These are phyloP conservation scores for Takashimella tepidaria DNA, from an alignment of 1,284 basidiomycete genomes.

Conservation along the genomic window DNA sequence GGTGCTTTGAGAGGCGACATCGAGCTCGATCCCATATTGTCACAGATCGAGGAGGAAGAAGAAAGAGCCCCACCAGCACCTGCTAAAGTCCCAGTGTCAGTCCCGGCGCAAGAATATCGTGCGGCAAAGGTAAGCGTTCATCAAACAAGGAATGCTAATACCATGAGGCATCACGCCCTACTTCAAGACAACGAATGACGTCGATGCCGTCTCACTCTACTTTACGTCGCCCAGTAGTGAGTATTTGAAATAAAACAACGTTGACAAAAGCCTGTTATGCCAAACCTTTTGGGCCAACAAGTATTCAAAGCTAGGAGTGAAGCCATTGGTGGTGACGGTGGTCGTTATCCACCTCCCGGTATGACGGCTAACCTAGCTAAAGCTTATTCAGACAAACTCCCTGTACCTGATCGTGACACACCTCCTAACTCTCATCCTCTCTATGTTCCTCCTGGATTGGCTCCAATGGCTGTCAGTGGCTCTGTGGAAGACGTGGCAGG, in stretches of 20 bases:
- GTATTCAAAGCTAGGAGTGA: background rate
- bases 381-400: constrained; percentile 4
- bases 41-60: constrained; percentile 22
- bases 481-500: constrained; percentile 23
- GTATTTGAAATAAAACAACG: background rate
- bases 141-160: too few relatives aligned
- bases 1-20: constrained; percentile 24
- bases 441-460: constrained; percentile 23
- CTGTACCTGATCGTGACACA: constrained; percentile 16
- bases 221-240: background rate
- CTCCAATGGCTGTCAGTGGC: constrained; percentile 17
- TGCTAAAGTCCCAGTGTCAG: too few relatives aligned
- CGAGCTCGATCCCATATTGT: constrained; percentile 18
- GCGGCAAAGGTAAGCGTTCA: too few relatives aligned
- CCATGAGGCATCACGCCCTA: background rate
- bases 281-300: background rate
- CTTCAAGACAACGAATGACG: background rate
- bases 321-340: background rate
- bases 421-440: constrained; percentile 18
- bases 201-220: constrained; percentile 20
- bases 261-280: background rate
- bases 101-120: background rate
- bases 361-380: background rate
- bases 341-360: background rate
- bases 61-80: constrained; percentile 6